Base-by-base conservation (phyloP, 2,329 filamentous ascomycete genomes). In the Exutisphaerella laricina region DNA sequence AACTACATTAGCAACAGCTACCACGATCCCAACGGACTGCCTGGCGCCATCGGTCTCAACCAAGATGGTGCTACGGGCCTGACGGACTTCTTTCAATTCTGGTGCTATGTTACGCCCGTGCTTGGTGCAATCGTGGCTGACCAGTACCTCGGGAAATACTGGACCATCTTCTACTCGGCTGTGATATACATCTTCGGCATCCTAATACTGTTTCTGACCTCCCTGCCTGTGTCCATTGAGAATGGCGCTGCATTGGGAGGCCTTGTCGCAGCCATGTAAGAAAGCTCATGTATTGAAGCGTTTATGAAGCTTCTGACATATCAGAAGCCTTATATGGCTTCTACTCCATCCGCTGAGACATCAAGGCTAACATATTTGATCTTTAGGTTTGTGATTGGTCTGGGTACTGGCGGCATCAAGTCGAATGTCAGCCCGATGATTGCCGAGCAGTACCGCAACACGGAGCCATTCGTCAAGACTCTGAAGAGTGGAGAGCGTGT, bases 401-500 rank as follows among this genome's bases (percentile, higher is more conserved):
- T 85, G 17, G 84, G 84, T 28, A 85, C 83, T 1, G 84, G 84
- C 45, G 82, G 85, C 56, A 88, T 88, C 75, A 89, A 88, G 70
- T 76, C 81, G 52, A 88, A 88, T 57, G 83, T 88, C 31, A 66
- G 63, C 13, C 69, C 70, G 1, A 49, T 72, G 30, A 68, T 72
- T 34, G 70, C 69, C 3, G 70, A 72, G 52, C 70, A 72, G 51
- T 66, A 70, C 25, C 59, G 56, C 9, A 42, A 46, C 18, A 50
- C 46, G 7, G 64, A 57, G 16, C 59, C 63, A 0, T 66, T 62
- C 42, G 56, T 71, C 31, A 65, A 61, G 44, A 58, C 54, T 2
- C 41, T 66, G 17, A 47, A 66, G 53, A 63, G 41, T 58, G 67
- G 68, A 25, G 67, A 71, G 51, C 60, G 64, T 17, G 61, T 70